phyloP scores from a whole-genome alignment of 164 flowering plant genomes.

The Vitis riparia region DNA sequence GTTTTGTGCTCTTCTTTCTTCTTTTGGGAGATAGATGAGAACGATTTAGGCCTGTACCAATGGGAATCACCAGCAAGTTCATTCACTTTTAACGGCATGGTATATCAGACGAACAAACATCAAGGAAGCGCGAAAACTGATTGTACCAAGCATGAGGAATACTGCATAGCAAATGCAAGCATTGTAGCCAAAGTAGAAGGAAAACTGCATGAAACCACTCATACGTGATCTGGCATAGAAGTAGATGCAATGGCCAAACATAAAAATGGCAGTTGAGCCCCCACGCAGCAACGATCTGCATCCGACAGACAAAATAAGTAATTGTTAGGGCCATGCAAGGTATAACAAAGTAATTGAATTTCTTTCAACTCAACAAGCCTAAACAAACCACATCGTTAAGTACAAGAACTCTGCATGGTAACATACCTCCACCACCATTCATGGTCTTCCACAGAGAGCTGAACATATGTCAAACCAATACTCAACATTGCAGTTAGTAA shows the following conservation, averaged over 20 bases:
- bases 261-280: conserved; percentile 70
- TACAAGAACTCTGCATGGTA: background rate
- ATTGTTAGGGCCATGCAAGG: background rate
- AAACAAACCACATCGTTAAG: background rate
- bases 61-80: background rate
- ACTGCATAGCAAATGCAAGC: conserved; percentile 75
- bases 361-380: too few species aligned
- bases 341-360: too few species aligned
- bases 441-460: conserved; percentile 75
- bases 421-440: conserved; percentile 97
- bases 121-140: conserved; percentile 62
- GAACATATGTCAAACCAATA: conserved; percentile 67
- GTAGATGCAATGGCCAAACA: conserved; percentile 63
- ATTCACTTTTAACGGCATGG: conserved; percentile 65
- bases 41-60: too few species aligned
- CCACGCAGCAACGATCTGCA: conserved; percentile 76
- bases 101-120: conserved; percentile 59
- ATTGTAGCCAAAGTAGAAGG: conserved; percentile 73
- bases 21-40: too few species aligned
- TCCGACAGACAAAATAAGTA: conserved; percentile 7
- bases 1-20: too few species aligned
- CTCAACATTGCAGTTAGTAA: conserved; percentile 55
- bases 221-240: conserved; percentile 64
- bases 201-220: conserved; percentile 67
- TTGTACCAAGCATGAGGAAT: conserved; percentile 75